These are phyloP conservation scores for Blastocystis sp. DNA, from an alignment of 352 stramenopile species.

Conservation along the genomic window DNA sequence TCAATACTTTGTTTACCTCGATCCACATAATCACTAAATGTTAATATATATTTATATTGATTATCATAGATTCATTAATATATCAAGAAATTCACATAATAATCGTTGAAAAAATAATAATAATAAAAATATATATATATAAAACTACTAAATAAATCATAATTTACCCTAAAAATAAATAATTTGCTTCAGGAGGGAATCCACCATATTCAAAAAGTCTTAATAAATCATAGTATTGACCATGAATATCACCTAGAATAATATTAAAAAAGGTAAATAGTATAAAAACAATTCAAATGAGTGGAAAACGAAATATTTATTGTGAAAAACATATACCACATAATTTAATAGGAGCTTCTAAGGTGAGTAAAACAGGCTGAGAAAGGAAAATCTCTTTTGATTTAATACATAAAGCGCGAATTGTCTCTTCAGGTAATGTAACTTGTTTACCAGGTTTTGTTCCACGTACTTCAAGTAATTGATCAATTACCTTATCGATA, in stretches of 20 bases:
- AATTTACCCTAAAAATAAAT: conserved; percentile 80
- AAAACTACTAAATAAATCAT: not conserved
- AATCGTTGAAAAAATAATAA: no score
- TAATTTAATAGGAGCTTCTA: conserved; percentile 93
- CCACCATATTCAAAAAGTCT: conserved; percentile 76
- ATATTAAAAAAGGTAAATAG: not conserved
- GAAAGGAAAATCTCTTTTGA: conserved; percentile 84
- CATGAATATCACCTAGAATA: conserved; percentile 66
- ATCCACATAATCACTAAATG: conserved; percentile 64
- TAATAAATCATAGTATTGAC: conserved; percentile 93
- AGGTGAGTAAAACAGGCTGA: conserved; percentile 90
- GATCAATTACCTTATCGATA: conserved; percentile 44
- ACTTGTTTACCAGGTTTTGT: conserved; percentile 64
- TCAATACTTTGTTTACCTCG: conserved; percentile 80
- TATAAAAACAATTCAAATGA: not conserved
- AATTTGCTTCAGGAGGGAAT: conserved; percentile 76
- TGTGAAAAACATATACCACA: conserved; percentile 54
- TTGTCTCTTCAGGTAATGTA: conserved; percentile 76
- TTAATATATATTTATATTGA: not conserved
- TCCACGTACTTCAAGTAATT: conserved; percentile 58
- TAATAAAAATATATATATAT: not conserved
- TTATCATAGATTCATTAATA: not conserved
- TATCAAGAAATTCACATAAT: not conserved
- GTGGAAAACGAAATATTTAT: conserved; percentile 2
- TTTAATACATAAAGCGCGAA: conserved; percentile 84